Conservation (phyloP, 495 filamentous ascomycete genomes). For the Penicillium cataractarum region DNA sequence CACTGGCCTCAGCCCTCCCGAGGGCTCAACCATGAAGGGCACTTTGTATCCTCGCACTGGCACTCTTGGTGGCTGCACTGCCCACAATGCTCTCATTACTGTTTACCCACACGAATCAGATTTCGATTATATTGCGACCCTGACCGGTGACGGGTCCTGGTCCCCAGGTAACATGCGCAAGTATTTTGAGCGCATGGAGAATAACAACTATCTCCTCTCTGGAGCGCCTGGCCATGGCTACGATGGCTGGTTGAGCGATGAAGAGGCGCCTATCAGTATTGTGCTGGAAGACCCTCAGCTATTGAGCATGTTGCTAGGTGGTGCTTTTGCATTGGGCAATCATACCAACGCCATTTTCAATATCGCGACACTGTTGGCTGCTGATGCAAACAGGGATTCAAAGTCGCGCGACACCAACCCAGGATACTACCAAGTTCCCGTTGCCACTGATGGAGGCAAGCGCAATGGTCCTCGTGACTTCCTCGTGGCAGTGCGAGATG, state of each 20-base stretch:
- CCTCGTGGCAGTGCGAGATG: slow-evolving; percentile 53
- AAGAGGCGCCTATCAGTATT: slow-evolving; percentile 49
- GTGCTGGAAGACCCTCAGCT: slow-evolving; percentile 56
- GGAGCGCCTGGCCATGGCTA: slow-evolving; percentile 56
- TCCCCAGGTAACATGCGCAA: slow-evolving; percentile 45
- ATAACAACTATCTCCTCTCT: slow-evolving; percentile 53
- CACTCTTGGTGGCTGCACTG: slow-evolving; percentile 50
- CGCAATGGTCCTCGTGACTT: slow-evolving; percentile 60
- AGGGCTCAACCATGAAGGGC: slow-evolving; percentile 43
- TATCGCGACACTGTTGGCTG: slow-evolving; percentile 47
- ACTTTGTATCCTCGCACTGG: slow-evolving; percentile 52
- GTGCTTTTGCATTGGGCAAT: slow-evolving; percentile 54
- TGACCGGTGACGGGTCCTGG: slow-evolving; percentile 51
- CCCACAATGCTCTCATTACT: slow-evolving; percentile 52
- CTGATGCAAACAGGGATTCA: slow-evolving; percentile 56
- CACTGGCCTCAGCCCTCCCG: slow-evolving; percentile 42
- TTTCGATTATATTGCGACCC: slow-evolving; percentile 48
- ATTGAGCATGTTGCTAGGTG: slow-evolving; percentile 51
- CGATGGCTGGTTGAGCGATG: slow-evolving; percentile 59
- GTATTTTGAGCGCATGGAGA: slow-evolving; percentile 53
- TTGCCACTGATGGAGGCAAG: slow-evolving; percentile 46
- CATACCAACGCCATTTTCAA: slow-evolving; percentile 41
- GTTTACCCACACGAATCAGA: slow-evolving; percentile 48
- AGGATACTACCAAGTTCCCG: slow-evolving; percentile 58
- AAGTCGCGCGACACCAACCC: slow-evolving; percentile 40